Base-by-base conservation (phyloP, 371 early-diverging fungal species). In the Mucor velutinosus region DNA sequence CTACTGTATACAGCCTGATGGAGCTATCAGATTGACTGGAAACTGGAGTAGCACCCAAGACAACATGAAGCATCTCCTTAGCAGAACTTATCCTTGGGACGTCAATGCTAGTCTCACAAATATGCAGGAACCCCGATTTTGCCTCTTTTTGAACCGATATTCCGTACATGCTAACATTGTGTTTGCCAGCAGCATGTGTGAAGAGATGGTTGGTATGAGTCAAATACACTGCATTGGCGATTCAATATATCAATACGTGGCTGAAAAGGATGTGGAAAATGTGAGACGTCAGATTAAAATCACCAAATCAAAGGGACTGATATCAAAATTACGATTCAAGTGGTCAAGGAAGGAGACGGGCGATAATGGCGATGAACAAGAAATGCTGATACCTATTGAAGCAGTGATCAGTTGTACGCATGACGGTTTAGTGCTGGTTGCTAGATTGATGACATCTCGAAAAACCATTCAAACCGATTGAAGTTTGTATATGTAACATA, bases 351-450 rank as follows among this genome's bases (percentile, higher is more conserved):
- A 21, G 25, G 10, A 25, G 71, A 21, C 53, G 66, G 17, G 30
- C 1, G 35, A 60, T 2, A 41, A 33, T 7, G n/a, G 10, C 0
- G n/a, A n/a, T 49, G 6, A 33, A 33, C 4, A 33, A 33, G 23
- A 53, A 30, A 37, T 2, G 12, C 12, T 51, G 21, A 25, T 51
- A 10, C 23, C 51, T 4, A 64, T 81, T 15, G 82, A 82, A 58
- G 74, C 78, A 3, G 74, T 82, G 15, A 60, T 76, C 11, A 76
- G 78, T 39, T 73, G 77, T 27, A 74, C 78, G 0, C 81, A 81
- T 56, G 90, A 92, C 66, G 78, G 80, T 10, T 27, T 82, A 17
- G 77, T 77, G 7, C 60, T 82, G 66, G 78, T 80, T 2, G 62
- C 33, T 10, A 29, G 65, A 25, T 45, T 45, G 8, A 45, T 45